Evolutionary conservation across 345 rosid species (phyloP), one percentile per base, ranked within the genome.

Genomic region (Sapria himalayana): DNA sequence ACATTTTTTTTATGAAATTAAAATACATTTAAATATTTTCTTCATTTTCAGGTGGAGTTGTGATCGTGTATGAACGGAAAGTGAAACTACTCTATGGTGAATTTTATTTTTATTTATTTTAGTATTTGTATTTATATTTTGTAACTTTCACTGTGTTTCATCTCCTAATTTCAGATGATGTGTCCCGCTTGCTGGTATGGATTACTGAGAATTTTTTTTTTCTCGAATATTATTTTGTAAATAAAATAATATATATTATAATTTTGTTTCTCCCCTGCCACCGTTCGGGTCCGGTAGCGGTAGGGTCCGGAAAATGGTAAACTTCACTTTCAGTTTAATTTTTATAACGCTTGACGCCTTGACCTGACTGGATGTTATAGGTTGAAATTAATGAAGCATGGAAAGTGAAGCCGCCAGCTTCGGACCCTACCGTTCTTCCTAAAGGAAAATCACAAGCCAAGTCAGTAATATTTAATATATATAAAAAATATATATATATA

Each of bases 1-100:
- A n/a, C n/a, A n/a, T n/a, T n/a, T n/a, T n/a, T n/a, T n/a, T n/a
- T n/a, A n/a, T n/a, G n/a, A n/a, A n/a, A n/a, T n/a, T n/a, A n/a
- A n/a, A n/a, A n/a, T n/a, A n/a, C n/a, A n/a, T n/a, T n/a, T n/a
- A n/a, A n/a, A n/a, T n/a, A n/a, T 13, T 5, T 19, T 8, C 4
- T 11, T 18, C 7, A 25, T 31, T 36, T n/a, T 45, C 57, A 79
- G 98, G 94, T 48, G 94, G 94, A 25, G 93, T 89, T 22, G 94
- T 79, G 25, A 82, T 82, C 47, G 85, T 89, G n/a, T 89, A 76
- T 13, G 82, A 89, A 61, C 61, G 74, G 54, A 81, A 82, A 74
- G 94, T 89, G 60, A 76, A 74, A 51, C 72, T 89, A 19, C 76
- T 82, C 9, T 73, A 62, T 7, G 98, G 94, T 89, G 67, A 50